Evolutionary conservation across 2,329 filamentous ascomycete genomes (phyloP).

Genomic region (Blastomyces emzantsi): DNA sequence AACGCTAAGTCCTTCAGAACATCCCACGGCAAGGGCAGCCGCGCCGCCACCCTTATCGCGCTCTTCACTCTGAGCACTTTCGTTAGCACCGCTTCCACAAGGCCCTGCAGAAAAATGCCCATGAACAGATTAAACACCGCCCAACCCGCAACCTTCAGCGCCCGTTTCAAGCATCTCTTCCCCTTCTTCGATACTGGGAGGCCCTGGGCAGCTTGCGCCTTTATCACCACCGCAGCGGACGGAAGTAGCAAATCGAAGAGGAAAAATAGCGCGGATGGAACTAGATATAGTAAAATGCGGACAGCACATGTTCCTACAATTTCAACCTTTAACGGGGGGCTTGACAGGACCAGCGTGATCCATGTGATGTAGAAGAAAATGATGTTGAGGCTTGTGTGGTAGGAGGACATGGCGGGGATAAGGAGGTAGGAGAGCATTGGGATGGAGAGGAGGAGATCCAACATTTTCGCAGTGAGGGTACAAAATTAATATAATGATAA

Average conservation of each 20-base stretch:
- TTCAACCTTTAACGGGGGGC: conserved; percentile 66
- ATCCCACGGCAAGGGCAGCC: conserved; percentile 54
- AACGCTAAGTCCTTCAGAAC: conserved; percentile 47
- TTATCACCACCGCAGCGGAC: conserved; percentile 58
- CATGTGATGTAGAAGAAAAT: conserved; percentile 88
- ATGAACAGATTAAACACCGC: conserved; percentile 49
- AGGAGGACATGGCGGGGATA: conserved; percentile 54
- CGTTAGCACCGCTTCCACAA: conserved; percentile 48
- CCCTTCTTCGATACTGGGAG: conserved; percentile 37
- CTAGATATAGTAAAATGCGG: conserved; percentile 59
- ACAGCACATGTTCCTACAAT: conserved; percentile 60
- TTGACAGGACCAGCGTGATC: conserved; percentile 70
- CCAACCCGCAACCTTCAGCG: conserved; percentile 45
- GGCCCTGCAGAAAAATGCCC: conserved; percentile 45
- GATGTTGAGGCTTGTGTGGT: conserved; percentile 71
- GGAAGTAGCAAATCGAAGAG: conserved; percentile 63
- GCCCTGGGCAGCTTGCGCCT: conserved; percentile 51
- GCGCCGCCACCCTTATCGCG: conserved; percentile 49
- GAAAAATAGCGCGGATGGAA: conserved; percentile 65
- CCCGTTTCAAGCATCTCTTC: conserved; percentile 31
- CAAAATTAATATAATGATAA: not conserved
- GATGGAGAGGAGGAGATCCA: conserved; percentile 63
- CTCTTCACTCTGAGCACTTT: conserved; percentile 46
- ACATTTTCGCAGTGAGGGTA: conserved; percentile 15
- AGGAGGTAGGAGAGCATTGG: conserved; percentile 62